Conservation (phyloP, 768 basidiomycete species). For the Pilatotrama ljubarskyi region DNA sequence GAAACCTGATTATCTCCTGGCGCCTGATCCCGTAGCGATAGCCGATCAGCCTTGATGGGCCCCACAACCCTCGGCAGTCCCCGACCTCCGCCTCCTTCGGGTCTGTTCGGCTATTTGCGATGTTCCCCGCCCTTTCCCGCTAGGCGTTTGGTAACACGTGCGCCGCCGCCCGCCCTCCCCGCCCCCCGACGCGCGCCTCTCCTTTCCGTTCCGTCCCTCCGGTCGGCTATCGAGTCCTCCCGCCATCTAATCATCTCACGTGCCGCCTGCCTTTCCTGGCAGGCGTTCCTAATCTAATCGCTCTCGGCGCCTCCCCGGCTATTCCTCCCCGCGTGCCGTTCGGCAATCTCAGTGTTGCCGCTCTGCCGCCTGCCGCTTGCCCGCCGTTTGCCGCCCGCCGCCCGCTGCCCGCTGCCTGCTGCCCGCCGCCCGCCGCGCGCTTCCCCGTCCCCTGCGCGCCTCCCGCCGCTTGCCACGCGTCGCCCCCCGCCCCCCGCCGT, state of each 20-base stretch:
- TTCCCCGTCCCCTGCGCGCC: no score
- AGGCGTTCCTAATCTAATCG: no score
- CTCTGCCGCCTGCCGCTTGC: no score
- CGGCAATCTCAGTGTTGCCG: no score
- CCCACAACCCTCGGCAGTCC: background rate
- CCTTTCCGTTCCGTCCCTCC: background rate
- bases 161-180: background rate
- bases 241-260: background rate
- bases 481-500: no score
- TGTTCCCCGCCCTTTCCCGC: background rate
- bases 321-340: no score
- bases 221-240: background rate
- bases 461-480: no score
- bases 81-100: background rate
- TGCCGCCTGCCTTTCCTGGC: background rate
- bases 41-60: background rate
- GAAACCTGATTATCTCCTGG: background rate
- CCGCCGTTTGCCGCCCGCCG: no score
- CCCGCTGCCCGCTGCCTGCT: no score
- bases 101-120: background rate
- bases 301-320: no score
- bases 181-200: background rate
- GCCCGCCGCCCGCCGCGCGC: no score
- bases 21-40: background rate
- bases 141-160: background rate